Evolutionary conservation across 2,329 filamentous ascomycete genomes (phyloP), one percentile per base, ranked within the genome.

Genomic region (Stylonectria norvegica): DNA sequence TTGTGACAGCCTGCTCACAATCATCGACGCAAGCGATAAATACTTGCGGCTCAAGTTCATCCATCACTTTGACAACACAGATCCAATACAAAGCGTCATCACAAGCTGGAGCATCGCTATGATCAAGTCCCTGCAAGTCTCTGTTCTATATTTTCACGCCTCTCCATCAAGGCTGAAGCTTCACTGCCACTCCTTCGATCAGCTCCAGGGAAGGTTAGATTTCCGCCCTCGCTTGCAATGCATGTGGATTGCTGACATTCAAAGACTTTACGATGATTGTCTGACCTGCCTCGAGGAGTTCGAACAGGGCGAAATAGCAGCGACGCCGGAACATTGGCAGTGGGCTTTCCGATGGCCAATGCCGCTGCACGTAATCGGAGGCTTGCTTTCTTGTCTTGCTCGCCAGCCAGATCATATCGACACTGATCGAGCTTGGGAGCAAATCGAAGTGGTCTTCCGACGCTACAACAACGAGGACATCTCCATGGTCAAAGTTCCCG

Each of bases 301-400:
- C 9, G 27, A 44, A 3, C 40, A 34, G 5, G 47, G 47, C 32
- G 47, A 49, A 29, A 34, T 41, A 20, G 40, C 39, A 1, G 47
- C 47, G 5, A 34, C 37, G 5, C 19, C 34, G 10, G 39, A 45
- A 25, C 38, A 49, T 23, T 49, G 47, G 47, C 41, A 47, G 29
- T 49, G 47, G 47, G 41, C 44, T 1, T 49, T 47, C 17, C 38
- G 44, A 14, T 49, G 47, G 47, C 47, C 47, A 6, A 49, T 49
- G 44, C 47, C 47, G 14, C 32, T 47, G 5, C 43, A 49, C 22
- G 43, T 42, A 17, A 37, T 49, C 11, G 44, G 41, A 3, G 44
- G 47, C 3, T 19, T 49, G 6, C 38, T 49, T 10, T 37, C 41
- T 5, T 30, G 47, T 9, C 17, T 49, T n/a, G 36, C 47, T 14